phyloP scores from a whole-genome alignment of 2,329 filamentous ascomycete species.

The Fusarium nygamai region DNA sequence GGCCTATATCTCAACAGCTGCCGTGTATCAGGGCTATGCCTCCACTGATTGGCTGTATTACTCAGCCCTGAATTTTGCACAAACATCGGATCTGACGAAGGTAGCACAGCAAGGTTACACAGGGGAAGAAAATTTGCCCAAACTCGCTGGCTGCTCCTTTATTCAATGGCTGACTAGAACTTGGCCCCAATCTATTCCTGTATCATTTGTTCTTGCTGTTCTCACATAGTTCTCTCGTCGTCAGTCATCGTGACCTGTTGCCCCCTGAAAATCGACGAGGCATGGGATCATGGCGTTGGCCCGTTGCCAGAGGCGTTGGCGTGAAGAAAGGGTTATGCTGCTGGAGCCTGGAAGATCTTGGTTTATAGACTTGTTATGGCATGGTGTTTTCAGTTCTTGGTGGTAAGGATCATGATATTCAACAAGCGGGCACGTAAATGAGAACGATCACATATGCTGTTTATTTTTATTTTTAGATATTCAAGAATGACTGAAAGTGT shows the following conservation, averaged over 20 bases:
- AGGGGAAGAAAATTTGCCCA: background rate
- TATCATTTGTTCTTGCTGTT: slow-evolving; percentile 28
- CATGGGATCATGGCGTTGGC: slow-evolving; percentile 32
- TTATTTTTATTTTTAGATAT: background rate
- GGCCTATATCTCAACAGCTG: background rate
- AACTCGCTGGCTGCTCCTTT: background rate
- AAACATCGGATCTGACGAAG: slow-evolving; percentile 7
- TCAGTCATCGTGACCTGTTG: slow-evolving; percentile 15
- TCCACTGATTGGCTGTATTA: background rate
- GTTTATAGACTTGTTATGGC: slow-evolving; percentile 40
- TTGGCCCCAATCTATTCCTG: background rate
- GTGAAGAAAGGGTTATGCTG: slow-evolving; percentile 30
- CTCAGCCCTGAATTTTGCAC: background rate
- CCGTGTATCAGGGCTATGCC: background rate
- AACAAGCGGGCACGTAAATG: slow-evolving; percentile 27
- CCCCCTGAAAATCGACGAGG: slow-evolving; percentile 24
- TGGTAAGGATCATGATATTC: slow-evolving; percentile 36
- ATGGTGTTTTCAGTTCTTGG: slow-evolving; percentile 32
- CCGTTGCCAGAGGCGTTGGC: slow-evolving; percentile 32
- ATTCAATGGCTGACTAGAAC: background rate
- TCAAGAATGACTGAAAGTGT: background rate
- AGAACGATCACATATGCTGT: slow-evolving; percentile 4
- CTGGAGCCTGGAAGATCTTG: slow-evolving; percentile 23
- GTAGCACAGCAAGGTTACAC: slow-evolving; percentile 10
- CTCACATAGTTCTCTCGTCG: slow-evolving; percentile 8